These are phyloP conservation scores for Limonomyces culmigenus DNA, from an alignment of 1,284 basidiomycete species.

Conservation along the genomic window DNA sequence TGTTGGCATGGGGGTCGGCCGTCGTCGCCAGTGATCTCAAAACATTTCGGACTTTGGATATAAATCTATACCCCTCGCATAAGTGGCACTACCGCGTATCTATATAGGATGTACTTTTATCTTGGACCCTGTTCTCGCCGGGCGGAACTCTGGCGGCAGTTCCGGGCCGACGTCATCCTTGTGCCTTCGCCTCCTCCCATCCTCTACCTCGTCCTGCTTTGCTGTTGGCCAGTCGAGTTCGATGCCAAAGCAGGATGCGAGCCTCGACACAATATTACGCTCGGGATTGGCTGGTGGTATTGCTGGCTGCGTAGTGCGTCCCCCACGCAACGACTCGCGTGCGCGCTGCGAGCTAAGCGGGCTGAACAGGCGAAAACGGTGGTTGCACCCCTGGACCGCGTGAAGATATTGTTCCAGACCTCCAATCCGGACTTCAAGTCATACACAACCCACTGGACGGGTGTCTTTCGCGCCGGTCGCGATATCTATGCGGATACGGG, in stretches of 20 bases:
- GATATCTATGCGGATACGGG: constrained; percentile 70
- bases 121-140: no score
- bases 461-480: constrained; percentile 68
- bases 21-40: no score
- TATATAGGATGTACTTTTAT: no score
- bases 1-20: constrained; percentile 77
- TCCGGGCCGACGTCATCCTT: no score
- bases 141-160: no score
- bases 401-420: constrained; percentile 98
- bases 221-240: no score
- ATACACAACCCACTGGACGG: constrained; percentile 81
- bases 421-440: constrained; percentile 90
- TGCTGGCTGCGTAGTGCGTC: constrained; percentile 82
- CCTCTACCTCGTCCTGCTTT: no score
- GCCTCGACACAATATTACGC: constrained; percentile 26
- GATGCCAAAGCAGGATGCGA: no score
- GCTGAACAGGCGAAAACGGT: constrained; percentile 77
- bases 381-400: constrained; percentile 92
- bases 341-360: constrained; percentile 1
- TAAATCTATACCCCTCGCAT: no score
- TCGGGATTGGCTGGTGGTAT: constrained; percentile 84
- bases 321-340: constrained; percentile 5
- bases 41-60: no score
- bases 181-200: no score
- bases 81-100: no score